Percentiles rank a stretch among this genome's conserved stretches.
phyloP scores from a whole-genome alignment of 176 grass and related monocot genomes.

The Secale cereale region DNA sequence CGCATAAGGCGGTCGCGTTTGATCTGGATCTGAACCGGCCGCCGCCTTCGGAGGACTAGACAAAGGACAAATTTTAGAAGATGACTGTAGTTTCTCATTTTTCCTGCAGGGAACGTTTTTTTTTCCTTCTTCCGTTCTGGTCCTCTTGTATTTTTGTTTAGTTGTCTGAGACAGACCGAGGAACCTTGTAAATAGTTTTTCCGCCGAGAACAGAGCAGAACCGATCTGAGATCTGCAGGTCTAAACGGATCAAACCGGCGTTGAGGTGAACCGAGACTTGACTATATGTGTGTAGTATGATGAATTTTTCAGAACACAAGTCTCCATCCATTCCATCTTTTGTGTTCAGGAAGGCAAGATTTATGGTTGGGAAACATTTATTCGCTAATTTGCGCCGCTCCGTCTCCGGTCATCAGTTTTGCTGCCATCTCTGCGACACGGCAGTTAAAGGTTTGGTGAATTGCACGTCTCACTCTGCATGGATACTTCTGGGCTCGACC shows the following conservation, averaged over 20 bases:
- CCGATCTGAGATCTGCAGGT: conserved; percentile 43
- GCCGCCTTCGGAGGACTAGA: conserved; percentile 62
- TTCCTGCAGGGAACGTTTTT: background rate
- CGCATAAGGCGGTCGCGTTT: conserved; percentile 33
- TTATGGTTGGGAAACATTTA: background rate
- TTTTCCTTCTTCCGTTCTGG: background rate
- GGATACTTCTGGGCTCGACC: background rate
- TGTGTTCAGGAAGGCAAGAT: background rate
- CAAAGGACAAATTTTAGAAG: conserved; percentile 6
- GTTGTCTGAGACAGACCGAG: conserved; percentile 3
- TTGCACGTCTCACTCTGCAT: background rate
- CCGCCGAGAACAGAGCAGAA: conserved; percentile 22
- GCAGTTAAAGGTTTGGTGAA: background rate
- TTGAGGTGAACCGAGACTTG: conserved; percentile 12
- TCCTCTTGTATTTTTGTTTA: conserved; percentile 34
- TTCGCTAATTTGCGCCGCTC: conserved; percentile 22
- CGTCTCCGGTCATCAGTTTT: background rate
- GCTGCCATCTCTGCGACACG: conserved; percentile 33
- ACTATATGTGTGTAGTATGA: background rate
- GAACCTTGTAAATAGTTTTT: conserved; percentile 48
- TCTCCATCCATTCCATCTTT: background rate
- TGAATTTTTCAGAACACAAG: background rate
- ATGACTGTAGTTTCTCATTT: conserved; percentile 35
- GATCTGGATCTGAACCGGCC: conserved; percentile 93
- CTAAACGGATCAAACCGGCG: conserved; percentile 38